A percentile compares a stretch with the other conserved stretches of the same genome.
These are phyloP conservation scores for Podospora didyma DNA, from an alignment of 495 filamentous ascomycete genomes.

Conservation along the genomic window DNA sequence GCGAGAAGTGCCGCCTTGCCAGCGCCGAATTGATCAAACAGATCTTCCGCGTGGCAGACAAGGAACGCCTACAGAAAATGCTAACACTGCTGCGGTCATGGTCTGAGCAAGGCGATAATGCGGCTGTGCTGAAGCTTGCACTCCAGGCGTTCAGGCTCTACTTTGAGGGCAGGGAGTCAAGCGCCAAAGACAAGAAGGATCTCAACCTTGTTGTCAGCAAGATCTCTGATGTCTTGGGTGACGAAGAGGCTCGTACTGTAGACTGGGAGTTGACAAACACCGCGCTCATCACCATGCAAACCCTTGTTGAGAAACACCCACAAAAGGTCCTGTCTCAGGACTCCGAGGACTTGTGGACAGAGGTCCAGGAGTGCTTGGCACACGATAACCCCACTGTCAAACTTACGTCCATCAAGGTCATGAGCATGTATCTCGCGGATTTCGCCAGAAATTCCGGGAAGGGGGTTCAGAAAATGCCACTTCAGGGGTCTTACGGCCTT, in stretches of 20 bases:
- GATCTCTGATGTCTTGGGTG: slow-evolving; percentile 46
- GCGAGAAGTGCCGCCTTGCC: slow-evolving; percentile 78
- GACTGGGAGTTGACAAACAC: slow-evolving; percentile 81
- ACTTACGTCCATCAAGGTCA: slow-evolving; percentile 67
- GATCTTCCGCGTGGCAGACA: slow-evolving; percentile 74
- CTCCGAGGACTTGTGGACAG: slow-evolving; percentile 59
- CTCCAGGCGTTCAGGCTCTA: slow-evolving; percentile 79
- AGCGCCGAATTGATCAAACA: slow-evolving; percentile 74
- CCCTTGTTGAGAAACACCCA: slow-evolving; percentile 64
- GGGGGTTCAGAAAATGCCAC: slow-evolving; percentile 52
- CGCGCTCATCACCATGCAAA: slow-evolving; percentile 62
- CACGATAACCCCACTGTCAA: slow-evolving; percentile 75
- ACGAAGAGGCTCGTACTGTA: slow-evolving; percentile 39
- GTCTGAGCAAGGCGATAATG: slow-evolving; percentile 67
- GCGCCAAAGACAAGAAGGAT: slow-evolving; percentile 58
- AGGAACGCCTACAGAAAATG: slow-evolving; percentile 65
- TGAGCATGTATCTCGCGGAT: slow-evolving; percentile 73
- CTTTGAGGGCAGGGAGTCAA: slow-evolving; percentile 62
- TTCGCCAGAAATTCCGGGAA: slow-evolving; percentile 59
- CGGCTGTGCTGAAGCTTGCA: slow-evolving; percentile 63
- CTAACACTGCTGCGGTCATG: slow-evolving; percentile 67
- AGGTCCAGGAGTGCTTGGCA: slow-evolving; percentile 60
- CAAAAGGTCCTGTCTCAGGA: slow-evolving; percentile 53
- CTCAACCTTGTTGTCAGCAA: slow-evolving; percentile 38
- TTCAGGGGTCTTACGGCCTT: slow-evolving; percentile 69